Evolutionary conservation across 345 rosid species (phyloP).

Genomic region (Mangifera indica): DNA sequence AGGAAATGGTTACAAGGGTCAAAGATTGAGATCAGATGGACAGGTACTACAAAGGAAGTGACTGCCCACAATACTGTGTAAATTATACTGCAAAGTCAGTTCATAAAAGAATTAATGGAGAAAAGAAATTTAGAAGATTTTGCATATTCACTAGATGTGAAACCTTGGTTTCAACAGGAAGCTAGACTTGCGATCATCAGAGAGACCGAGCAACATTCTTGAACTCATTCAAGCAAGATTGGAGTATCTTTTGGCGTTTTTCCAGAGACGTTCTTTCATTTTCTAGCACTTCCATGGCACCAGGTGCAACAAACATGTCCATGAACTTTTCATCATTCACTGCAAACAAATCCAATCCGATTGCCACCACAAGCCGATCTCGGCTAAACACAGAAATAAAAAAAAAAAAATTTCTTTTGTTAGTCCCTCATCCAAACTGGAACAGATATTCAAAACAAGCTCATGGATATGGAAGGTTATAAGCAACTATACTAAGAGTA

Average conservation of each 20-base stretch:
- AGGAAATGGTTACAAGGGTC: too few relatives aligned
- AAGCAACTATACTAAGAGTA: not conserved
- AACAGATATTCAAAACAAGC: not conserved
- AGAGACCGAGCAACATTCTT: slow-evolving; percentile 70
- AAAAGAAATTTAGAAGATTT: not conserved
- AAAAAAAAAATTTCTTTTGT: slow-evolving; percentile 1
- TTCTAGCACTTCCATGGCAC: slow-evolving; percentile 73
- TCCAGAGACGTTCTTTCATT: slow-evolving; percentile 72
- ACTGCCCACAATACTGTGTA: too few relatives aligned
- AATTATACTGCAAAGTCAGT: too few relatives aligned
- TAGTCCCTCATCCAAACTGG: not conserved
- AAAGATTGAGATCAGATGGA: too few relatives aligned
- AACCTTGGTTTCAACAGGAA: not conserved
- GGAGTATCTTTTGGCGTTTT: slow-evolving; percentile 84
- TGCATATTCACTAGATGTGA: slow-evolving; percentile 28
- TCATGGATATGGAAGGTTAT: too few relatives aligned
- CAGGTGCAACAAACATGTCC: slow-evolving; percentile 96
- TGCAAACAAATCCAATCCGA: slow-evolving; percentile 83
- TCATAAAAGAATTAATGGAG: too few relatives aligned
- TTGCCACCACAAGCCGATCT: slow-evolving; percentile 72
- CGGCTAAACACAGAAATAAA: slow-evolving; percentile 43
- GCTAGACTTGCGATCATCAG: slow-evolving; percentile 36
- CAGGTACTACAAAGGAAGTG: too few relatives aligned
- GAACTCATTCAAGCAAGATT: slow-evolving; percentile 85
- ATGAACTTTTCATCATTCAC: slow-evolving; percentile 85